Percentiles rank a stretch among this genome's conserved stretches.
Conservation (phyloP, 202 grass and related monocot genomes). For the Brachypodium distachyon region DNA sequence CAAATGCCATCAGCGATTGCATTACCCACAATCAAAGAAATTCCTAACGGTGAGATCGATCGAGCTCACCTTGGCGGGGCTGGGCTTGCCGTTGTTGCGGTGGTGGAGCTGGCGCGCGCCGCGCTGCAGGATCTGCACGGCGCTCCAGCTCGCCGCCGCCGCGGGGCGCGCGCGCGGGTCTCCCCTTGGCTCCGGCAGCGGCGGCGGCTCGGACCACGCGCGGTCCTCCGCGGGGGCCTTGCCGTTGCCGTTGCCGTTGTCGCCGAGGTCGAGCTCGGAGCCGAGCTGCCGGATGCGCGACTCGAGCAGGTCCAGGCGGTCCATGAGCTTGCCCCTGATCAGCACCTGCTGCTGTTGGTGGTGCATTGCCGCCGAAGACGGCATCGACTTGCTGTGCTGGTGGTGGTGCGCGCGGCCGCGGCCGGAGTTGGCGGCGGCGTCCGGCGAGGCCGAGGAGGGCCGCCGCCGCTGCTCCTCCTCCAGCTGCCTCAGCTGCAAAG, state of each 20-base stretch:
- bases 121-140: constrained; percentile 27
- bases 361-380: constrained; percentile 39
- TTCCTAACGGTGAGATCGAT: too few relatives aligned
- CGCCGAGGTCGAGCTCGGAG: constrained; percentile 33
- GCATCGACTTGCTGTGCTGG: constrained; percentile 42
- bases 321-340: constrained; percentile 31
- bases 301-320: constrained; percentile 67
- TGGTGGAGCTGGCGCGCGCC: constrained; percentile 35
- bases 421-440: not conserved
- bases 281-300: constrained; percentile 56
- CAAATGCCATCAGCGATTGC: too few relatives aligned
- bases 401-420: not conserved
- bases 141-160: constrained; percentile 21
- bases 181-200: not conserved
- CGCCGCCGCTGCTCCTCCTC: constrained; percentile 37
- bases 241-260: not conserved
- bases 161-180: not conserved
- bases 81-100: constrained; percentile 24
- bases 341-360: constrained; percentile 12
- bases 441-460: not conserved
- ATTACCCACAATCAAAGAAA: too few relatives aligned
- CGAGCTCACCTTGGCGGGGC: not conserved
- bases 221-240: constrained; percentile 8
- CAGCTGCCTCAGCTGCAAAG: constrained; percentile 42
- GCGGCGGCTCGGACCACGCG: constrained; percentile 5